Evolutionary conservation across 225 moss, liverwort and hornwort species (phyloP), one percentile per base, ranked within the genome.

Genomic region (Pleurozium schreberi): DNA sequence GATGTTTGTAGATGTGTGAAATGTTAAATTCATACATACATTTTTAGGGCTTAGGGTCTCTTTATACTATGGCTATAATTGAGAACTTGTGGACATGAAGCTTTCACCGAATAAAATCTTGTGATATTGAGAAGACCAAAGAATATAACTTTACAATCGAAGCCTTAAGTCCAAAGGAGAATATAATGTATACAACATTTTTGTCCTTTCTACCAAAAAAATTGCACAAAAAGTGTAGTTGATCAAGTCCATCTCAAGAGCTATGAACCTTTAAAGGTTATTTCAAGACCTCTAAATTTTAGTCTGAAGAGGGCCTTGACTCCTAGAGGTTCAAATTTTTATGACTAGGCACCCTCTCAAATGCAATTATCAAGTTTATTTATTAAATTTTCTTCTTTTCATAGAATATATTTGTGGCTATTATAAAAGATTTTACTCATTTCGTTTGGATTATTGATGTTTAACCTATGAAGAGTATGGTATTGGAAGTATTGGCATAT

Each of bases 341-440:
- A 55, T 55, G 55, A 18, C 1, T 49, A 20, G 33, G 0, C 4
- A 1, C 1, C 2, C 2, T 0, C 4, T 2, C 2, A 49, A 33
- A 75, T 75, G 11, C 11, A 49, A 49, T 7, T 19, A 75, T 11
- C 20, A 2, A 49, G 49, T 31, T 49, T 11, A 11, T 30, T 49
- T 75, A 31, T 12, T 49, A 33, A 18, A 12, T 33, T 49, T 47
- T 74, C 0, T 45, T 19, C 7, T 31, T 20, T 1, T 12, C 1
- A 18, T 31, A 15, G 4, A 18, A 2, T 75, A 33, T 20, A 12
- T 45, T 11, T 18, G 11, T 47, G 9, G 3, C 45, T 16, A 31
- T 0, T 5, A 11, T 31, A 74, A 18, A 31, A 18, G 0, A 18
- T 7, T 18, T 9, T 19, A 75, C 0, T 33, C 12, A 12, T 75